Conservation (phyloP, 371 early-diverging fungal genomes). For the Entomophthora muscae region DNA sequence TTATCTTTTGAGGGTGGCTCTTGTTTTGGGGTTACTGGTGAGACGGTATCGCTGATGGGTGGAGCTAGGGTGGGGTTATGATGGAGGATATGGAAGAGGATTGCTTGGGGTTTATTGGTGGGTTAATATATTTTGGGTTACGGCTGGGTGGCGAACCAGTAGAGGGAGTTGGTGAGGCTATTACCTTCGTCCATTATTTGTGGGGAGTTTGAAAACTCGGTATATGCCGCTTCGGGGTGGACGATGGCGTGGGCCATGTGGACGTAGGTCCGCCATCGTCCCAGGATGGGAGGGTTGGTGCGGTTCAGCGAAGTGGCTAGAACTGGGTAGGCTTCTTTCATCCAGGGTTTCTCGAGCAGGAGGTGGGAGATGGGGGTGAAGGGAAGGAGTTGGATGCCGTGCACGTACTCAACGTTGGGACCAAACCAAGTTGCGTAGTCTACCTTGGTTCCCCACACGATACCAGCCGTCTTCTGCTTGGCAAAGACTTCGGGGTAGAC, state of each 20-base stretch:
- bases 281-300: conserved; percentile 12
- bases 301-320: conserved; percentile 15
- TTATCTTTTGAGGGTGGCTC: no score
- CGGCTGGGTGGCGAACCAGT: conserved; percentile 27
- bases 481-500: conserved; percentile 27
- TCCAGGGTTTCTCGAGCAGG: conserved; percentile 36
- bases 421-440: conserved; percentile 30
- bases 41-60: no score
- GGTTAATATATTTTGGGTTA: no score
- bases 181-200: conserved; percentile 34
- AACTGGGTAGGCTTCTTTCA: conserved; percentile 15
- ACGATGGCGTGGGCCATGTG: conserved; percentile 30
- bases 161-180: conserved; percentile 31
- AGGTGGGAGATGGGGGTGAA: conserved; percentile 42
- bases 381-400: conserved; percentile 62
- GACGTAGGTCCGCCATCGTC: conserved; percentile 30
- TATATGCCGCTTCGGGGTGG: conserved; percentile 8
- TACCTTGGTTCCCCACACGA: conserved; percentile 45
- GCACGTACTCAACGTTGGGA: conserved; percentile 33
- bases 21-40: no score
- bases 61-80: no score
- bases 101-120: no score
- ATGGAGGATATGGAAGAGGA: no score
- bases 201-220: conserved; percentile 10
- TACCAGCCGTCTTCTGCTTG: conserved; percentile 42